Conservation (phyloP, 1,139 yeast species). For the Komagataea norvegica region DNA sequence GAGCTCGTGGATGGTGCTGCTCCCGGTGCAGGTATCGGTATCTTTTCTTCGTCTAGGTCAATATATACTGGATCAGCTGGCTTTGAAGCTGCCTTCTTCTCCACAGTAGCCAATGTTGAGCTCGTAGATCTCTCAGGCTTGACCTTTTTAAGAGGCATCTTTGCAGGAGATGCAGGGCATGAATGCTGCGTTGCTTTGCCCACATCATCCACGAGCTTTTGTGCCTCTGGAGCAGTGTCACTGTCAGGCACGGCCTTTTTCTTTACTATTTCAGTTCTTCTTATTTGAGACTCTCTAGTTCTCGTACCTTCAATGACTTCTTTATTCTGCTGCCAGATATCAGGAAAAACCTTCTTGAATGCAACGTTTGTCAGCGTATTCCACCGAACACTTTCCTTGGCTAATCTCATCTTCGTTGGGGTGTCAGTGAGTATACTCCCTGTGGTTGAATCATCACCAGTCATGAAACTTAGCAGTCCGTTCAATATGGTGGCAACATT, state of each 20-base stretch:
- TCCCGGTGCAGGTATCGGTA: neutral
- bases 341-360: slow-evolving; percentile 64
- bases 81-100: too few species aligned
- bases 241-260: too few species aligned
- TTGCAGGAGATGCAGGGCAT: too few species aligned
- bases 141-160: too few species aligned
- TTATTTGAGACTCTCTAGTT: slow-evolving; percentile 11
- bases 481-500: slow-evolving; percentile 67
- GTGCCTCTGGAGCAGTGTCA: too few species aligned
- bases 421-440: slow-evolving; percentile 13
- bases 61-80: too few species aligned
- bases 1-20: neutral
- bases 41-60: slow-evolving; percentile 10
- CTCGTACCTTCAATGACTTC: slow-evolving; percentile 2
- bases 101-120: too few species aligned
- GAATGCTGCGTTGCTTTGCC: too few species aligned
- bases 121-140: too few species aligned
- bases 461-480: slow-evolving; percentile 70
- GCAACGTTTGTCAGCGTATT: slow-evolving; percentile 32
- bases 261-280: slow-evolving; percentile 9
- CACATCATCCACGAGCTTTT: too few species aligned
- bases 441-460: slow-evolving; percentile 16
- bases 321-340: slow-evolving; percentile 45
- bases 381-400: slow-evolving; percentile 11
- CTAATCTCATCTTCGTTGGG: slow-evolving; percentile 8